Percentiles rank a stretch among this genome's conserved stretches.
phyloP scores from a whole-genome alignment of 2,329 filamentous ascomycete species.

The Fusarium siculi region DNA sequence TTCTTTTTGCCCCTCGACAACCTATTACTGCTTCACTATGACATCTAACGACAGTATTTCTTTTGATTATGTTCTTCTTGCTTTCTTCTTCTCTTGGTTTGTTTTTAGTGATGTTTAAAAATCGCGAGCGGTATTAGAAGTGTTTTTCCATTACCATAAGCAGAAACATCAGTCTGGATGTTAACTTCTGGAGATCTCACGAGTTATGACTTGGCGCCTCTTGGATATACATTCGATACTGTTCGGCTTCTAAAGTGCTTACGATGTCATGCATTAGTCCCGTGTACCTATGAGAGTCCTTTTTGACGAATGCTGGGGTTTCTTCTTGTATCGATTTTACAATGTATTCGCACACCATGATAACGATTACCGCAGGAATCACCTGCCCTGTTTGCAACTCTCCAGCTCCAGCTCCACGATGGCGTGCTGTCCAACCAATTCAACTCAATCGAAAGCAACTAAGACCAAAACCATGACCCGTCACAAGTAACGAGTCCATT shows the following conservation, averaged over 20 bases:
- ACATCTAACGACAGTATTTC: slow-evolving; percentile 19
- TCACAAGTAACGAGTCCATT: neutral
- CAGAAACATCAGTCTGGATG: neutral
- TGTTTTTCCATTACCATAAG: neutral
- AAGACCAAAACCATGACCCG: neutral
- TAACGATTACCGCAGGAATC: neutral
- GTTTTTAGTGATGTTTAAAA: neutral
- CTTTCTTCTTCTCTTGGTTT: neutral
- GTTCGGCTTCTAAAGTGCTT: neutral
- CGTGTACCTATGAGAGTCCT: neutral
- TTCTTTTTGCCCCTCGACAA: neutral
- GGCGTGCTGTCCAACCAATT: neutral
- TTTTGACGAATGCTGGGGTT: neutral
- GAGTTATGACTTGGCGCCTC: slow-evolving; percentile 27
- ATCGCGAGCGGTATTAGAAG: neutral
- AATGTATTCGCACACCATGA: neutral
- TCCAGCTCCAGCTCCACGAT: neutral
- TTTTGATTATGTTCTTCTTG: neutral
- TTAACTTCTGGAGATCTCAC: slow-evolving; percentile 11
- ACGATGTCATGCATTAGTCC: neutral
- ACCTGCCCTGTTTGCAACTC: neutral
- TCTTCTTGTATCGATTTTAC: neutral
- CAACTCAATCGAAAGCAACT: neutral
- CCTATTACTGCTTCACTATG: slow-evolving; percentile 3
- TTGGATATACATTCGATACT: neutral